These are phyloP conservation scores for Paramecium biaurelia DNA, from an alignment of 73 alveolate species.

Conservation along the genomic window DNA sequence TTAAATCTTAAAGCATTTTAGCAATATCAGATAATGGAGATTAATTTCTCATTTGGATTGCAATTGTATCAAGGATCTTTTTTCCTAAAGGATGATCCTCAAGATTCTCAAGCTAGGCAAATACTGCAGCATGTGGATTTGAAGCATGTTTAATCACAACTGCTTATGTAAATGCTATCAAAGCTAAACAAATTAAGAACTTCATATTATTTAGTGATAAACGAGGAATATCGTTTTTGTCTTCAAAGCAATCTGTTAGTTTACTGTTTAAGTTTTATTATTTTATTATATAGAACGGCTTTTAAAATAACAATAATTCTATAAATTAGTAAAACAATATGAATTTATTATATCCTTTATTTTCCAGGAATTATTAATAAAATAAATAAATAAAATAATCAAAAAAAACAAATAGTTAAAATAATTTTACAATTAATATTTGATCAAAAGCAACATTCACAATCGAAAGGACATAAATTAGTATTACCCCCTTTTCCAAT, in stretches of 20 bases:
- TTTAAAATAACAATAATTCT: neutral
- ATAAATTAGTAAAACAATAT: neutral
- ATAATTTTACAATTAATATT: neutral
- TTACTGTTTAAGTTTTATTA: neutral
- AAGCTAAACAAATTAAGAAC: neutral
- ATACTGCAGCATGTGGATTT: conserved; percentile 2
- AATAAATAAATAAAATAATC: neutral
- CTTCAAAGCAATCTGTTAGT: conserved; percentile 24
- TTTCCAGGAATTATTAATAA: neutral
- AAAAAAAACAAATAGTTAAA: neutral
- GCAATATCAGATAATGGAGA: conserved; percentile 23
- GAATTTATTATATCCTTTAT: neutral
- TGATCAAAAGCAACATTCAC: conserved; percentile 56
- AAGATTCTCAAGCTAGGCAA: neutral
- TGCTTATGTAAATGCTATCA: conserved; percentile 4
- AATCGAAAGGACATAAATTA: conserved; percentile 55
- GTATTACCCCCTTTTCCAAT: conserved; percentile 59
- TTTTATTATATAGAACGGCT: neutral
- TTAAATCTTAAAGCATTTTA: conserved; percentile 41
- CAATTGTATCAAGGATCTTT: conserved; percentile 16
- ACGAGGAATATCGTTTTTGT: neutral
- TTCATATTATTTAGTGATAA: neutral
- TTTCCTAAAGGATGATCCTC: conserved; percentile 21
- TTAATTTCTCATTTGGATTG: neutral
- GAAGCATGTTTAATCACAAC: conserved; percentile 29